Conservation (phyloP, 1,284 basidiomycete genomes). For the Lignosus rhinocerotis region DNA sequence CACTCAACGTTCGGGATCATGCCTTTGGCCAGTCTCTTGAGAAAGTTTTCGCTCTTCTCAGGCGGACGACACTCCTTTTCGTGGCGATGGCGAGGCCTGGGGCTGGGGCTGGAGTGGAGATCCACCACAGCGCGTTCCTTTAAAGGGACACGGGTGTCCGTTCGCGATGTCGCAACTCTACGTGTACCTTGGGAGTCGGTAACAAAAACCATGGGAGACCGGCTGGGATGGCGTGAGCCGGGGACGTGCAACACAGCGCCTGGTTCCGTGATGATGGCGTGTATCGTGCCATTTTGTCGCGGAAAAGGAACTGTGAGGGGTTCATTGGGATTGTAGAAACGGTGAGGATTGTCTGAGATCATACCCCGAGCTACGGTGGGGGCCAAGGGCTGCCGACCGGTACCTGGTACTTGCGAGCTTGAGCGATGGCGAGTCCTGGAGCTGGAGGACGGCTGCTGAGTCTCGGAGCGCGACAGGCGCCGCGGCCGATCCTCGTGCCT, state of each 20-base stretch:
- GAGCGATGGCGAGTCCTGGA: slow-evolving; percentile 12
- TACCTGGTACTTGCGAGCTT: slow-evolving; percentile 13
- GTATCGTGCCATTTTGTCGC: slow-evolving; percentile 29
- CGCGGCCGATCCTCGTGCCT: background rate
- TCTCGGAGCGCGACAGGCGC: background rate
- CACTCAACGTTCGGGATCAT: too few relatives aligned
- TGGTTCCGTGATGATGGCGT: slow-evolving; percentile 31
- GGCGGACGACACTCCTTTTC: slow-evolving; percentile 19
- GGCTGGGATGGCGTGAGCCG: too few relatives aligned
- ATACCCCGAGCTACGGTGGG: background rate
- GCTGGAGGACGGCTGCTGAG: slow-evolving; percentile 3
- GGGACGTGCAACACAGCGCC: slow-evolving; percentile 30
- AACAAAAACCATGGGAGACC: too few relatives aligned
- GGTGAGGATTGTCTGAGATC: too few relatives aligned
- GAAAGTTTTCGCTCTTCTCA: background rate
- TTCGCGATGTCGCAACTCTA: too few relatives aligned
- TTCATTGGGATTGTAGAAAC: slow-evolving; percentile 12
- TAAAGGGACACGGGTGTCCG: too few relatives aligned
- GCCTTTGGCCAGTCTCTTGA: too few relatives aligned
- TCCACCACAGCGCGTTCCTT: too few relatives aligned
- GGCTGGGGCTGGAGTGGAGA: too few relatives aligned
- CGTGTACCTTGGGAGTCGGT: too few relatives aligned
- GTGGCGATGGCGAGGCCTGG: background rate
- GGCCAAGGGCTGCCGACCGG: slow-evolving; percentile 9
- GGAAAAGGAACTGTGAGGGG: slow-evolving; percentile 31